Conservation (phyloP, 371 early-diverging fungal species). For the Rhizomucor pusillus region DNA sequence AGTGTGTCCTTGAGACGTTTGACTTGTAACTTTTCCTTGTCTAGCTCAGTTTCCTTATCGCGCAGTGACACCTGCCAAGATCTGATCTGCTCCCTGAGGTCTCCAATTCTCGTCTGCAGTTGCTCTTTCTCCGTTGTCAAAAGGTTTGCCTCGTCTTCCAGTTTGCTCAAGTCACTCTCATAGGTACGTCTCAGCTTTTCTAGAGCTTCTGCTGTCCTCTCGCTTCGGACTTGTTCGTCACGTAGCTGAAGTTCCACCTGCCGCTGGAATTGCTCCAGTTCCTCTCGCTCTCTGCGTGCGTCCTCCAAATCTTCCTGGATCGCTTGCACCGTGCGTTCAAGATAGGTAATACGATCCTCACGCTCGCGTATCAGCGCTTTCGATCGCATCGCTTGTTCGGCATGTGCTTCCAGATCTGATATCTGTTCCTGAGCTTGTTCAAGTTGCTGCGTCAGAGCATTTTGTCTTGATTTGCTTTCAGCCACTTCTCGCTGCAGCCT, state of each 20-base stretch:
- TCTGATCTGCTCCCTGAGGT: conserved; percentile 1
- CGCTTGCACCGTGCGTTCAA: conserved; percentile 5
- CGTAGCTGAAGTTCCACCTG: too few species aligned
- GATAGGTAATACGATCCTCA: neutral
- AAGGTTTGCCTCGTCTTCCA: too few species aligned
- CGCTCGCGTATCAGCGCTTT: neutral
- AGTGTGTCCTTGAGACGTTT: conserved; percentile 5
- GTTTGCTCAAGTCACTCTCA: too few species aligned
- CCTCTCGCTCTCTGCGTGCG: neutral
- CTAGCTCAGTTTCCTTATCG: conserved; percentile 3
- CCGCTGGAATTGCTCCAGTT: too few species aligned
- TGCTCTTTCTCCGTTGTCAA: neutral
- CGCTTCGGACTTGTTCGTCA: too few species aligned
- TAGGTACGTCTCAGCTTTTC: too few species aligned
- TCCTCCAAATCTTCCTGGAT: conserved; percentile 4
- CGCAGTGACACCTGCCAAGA: conserved; percentile 4
- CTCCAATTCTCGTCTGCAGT: neutral
- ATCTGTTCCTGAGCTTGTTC: neutral
- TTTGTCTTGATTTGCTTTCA: neutral
- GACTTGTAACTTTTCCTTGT: conserved; percentile 1
- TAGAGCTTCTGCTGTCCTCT: too few species aligned
- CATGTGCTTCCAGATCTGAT: neutral
- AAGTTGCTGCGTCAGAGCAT: neutral
- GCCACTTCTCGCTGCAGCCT: too few species aligned
- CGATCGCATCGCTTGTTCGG: neutral